Base-by-base conservation (phyloP, 371 early-diverging fungal genomes). In the Mucor circinelloides region DNA sequence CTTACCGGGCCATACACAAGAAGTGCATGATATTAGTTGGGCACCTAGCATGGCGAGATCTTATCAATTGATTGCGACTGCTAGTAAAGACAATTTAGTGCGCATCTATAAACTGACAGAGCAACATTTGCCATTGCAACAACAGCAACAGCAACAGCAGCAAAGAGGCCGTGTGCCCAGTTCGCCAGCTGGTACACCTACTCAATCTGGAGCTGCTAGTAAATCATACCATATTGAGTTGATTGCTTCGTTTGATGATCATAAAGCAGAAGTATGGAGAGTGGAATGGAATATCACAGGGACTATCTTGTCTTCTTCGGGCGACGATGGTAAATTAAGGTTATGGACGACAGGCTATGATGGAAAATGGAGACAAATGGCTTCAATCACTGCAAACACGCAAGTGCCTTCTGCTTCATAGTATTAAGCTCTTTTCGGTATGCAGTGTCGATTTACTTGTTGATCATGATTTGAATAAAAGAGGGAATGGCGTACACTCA, bases 201-300 rank as follows among this genome's bases (percentile, higher is more conserved):
- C 42, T 4, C 68, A 68, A 32, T 17, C 40, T 40, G 19, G 13
- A 23, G 38, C 12, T 13, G 8, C 8, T n/a, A 38, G 12, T 64
- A 74, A 69, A 31, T 59, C 69, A 3, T 66, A 89, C 80, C 79
- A 82, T 17, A 84, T 92, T 6, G 85, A 89, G 17, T 60, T 80
- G 3, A 79, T 91, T 21, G 91, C 87, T 1, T 83, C 83, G 1
- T 89, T 94, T 67, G 66, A 71, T 32, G 91, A 94, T 54, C 94
- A 94, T 64, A 74, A 82, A 30, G 87, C 89, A 1, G 93, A 93
- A 73, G 90, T 95, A 6, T 95, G 97, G 93, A 81, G 91, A 13
- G 94, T 96, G 1, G 91, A 93, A 70, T 97, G 97, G 96, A 98
- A 98, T 77, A 79, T 96, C 30, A 93, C 93, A 3, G 98, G 97